Evolutionary conservation across 768 basidiomycete species (phyloP).

Genomic region (Lentinula raphanica): DNA sequence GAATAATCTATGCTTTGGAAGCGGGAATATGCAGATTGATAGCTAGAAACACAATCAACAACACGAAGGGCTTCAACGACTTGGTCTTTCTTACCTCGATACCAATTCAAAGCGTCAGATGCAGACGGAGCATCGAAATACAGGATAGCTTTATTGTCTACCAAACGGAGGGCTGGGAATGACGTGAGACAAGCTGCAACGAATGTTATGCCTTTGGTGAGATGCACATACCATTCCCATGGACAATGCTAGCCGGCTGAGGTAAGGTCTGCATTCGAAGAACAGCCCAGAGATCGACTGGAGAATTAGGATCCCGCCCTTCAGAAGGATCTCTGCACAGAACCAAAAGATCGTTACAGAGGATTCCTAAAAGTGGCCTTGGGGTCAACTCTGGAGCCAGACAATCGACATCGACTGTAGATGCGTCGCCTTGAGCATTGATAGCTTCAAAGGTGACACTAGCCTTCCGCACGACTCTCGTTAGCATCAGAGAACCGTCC

Average conservation of each 20-base stretch:
- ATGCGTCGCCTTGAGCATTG: slow-evolving; percentile 70
- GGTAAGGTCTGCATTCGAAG: slow-evolving; percentile 91
- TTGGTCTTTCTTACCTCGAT: slow-evolving; percentile 69
- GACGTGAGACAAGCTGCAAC: slow-evolving; percentile 2
- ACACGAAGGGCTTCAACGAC: slow-evolving; percentile 1
- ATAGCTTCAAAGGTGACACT: slow-evolving; percentile 77
- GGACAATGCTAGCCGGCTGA: slow-evolving; percentile 85
- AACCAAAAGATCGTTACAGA: slow-evolving; percentile 92
- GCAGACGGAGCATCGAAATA: slow-evolving; percentile 84
- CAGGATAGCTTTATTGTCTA: slow-evolving; percentile 87
- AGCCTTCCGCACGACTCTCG: slow-evolving; percentile 86
- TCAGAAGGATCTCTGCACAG: slow-evolving; percentile 83
- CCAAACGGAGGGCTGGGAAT: slow-evolving; percentile 81
- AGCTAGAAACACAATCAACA: slow-evolving; percentile 35
- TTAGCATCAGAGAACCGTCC: slow-evolving; percentile 82
- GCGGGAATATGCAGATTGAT: slow-evolving; percentile 87
- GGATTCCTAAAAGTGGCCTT: slow-evolving; percentile 69
- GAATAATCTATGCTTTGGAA: slow-evolving; percentile 54
- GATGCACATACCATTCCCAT: slow-evolving; percentile 62
- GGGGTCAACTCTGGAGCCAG: slow-evolving; percentile 83
- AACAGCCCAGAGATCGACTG: slow-evolving; percentile 94
- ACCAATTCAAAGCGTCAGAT: slow-evolving; percentile 86
- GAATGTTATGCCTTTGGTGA: neutral
- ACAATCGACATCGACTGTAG: slow-evolving; percentile 85
- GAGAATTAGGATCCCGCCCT: slow-evolving; percentile 66